Evolutionary conservation across 441 rosid species (phyloP).

Genomic region (Erodium moschatum): DNA sequence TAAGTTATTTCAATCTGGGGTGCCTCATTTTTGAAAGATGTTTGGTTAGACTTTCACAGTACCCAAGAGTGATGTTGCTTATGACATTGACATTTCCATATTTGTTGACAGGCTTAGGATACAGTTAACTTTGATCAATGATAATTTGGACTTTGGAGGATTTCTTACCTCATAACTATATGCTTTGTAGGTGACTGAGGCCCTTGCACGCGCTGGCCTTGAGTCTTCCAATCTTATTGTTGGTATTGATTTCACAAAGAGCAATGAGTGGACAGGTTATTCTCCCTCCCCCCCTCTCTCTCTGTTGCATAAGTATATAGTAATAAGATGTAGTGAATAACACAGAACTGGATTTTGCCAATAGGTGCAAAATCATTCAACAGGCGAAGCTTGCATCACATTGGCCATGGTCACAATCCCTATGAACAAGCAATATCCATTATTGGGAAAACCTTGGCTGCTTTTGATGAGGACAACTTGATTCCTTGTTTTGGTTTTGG

Average conservation of each 20-base stretch:
- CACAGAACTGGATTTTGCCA: slow-evolving; percentile 17
- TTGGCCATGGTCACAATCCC: slow-evolving; percentile 48
- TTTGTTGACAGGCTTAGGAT: neutral
- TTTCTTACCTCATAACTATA: neutral
- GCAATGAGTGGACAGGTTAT: slow-evolving; percentile 74
- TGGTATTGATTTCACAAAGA: slow-evolving; percentile 73
- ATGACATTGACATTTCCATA: neutral
- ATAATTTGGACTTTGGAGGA: neutral
- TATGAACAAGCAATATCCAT: slow-evolving; percentile 72
- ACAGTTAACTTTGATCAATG: neutral
- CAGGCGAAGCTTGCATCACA: slow-evolving; percentile 51
- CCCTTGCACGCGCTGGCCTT: slow-evolving; percentile 56
- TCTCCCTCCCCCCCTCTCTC: slow-evolving; percentile 18
- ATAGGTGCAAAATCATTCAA: slow-evolving; percentile 52
- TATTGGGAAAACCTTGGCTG: slow-evolving; percentile 61
- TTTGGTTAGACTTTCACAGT: neutral
- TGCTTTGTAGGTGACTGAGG: slow-evolving; percentile 49
- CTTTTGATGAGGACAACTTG: slow-evolving; percentile 65
- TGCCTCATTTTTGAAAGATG: neutral
- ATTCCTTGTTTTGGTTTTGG: slow-evolving; percentile 75
- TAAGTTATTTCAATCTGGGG: neutral
- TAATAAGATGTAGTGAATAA: slow-evolving; percentile 9
- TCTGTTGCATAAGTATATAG: slow-evolving; percentile 15
- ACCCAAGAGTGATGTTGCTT: neutral
- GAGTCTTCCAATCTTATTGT: slow-evolving; percentile 73